These are phyloP conservation scores for Xanthoparmelia taractica DNA, from an alignment of 495 filamentous ascomycete species.

Conservation along the genomic window DNA sequence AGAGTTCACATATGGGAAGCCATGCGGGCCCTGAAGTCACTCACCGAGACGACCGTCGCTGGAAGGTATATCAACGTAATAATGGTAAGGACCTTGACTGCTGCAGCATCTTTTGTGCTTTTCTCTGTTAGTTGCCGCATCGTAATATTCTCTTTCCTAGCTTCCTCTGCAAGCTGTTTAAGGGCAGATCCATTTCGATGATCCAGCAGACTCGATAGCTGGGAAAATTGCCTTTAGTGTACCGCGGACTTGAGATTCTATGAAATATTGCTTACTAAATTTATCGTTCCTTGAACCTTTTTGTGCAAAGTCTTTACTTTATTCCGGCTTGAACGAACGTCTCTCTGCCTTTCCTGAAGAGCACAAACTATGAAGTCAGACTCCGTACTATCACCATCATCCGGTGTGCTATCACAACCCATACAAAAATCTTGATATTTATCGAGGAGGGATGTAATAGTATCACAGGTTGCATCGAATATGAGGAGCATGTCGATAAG, in stretches of 20 bases:
- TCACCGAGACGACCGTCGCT: slow-evolving; percentile 32
- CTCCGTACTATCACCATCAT: not conserved
- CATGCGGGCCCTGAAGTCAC: not conserved
- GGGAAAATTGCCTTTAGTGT: not conserved
- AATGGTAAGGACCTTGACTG: slow-evolving; percentile 33
- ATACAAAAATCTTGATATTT: slow-evolving; percentile 14
- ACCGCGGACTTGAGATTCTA: not conserved
- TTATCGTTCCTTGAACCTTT: slow-evolving; percentile 17
- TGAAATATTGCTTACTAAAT: slow-evolving; percentile 17
- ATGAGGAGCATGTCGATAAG: slow-evolving; percentile 20
- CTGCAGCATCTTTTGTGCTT: slow-evolving; percentile 32
- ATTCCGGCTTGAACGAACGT: slow-evolving; percentile 11
- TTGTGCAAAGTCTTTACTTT: slow-evolving; percentile 16
- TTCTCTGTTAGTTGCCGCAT: slow-evolving; percentile 29
- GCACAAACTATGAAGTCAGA: slow-evolving; percentile 11
- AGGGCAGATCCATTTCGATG: slow-evolving; percentile 24
- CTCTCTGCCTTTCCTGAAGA: slow-evolving; percentile 16
- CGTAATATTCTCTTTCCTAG: slow-evolving; percentile 19
- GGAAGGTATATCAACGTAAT: slow-evolving; percentile 35
- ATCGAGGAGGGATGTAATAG: slow-evolving; percentile 13
- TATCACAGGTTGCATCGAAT: slow-evolving; percentile 22
- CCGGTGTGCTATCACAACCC: not conserved
- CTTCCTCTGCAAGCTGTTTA: slow-evolving; percentile 18
- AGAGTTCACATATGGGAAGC: not conserved
- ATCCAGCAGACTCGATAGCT: slow-evolving; percentile 27